Evolutionary conservation across 164 flowering plant species (phyloP), one percentile per base, ranked within the genome.

Genomic region (grape (Vitis vinifera)): DNA sequence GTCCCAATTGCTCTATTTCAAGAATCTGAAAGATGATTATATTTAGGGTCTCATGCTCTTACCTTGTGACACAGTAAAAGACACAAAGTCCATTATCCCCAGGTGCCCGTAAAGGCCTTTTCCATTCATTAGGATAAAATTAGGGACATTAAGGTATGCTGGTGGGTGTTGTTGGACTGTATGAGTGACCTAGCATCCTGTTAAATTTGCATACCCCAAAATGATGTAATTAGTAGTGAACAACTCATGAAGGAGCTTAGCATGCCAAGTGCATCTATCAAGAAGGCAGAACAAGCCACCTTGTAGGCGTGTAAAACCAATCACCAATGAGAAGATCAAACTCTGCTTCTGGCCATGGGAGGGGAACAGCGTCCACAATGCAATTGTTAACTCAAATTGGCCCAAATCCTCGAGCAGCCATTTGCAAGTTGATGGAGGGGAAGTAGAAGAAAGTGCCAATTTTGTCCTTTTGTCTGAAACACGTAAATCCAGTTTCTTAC

Each of bases 281-380:
- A 19, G 23, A 19, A 19, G 23, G 23, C 23, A 19, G 23, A 19
- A 19, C 23, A 19, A 19, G 23, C 23, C 23, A 19, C 23, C 77
- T 64, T 66, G 62, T 37, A 48, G 51, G 2, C 17, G 8, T 51
- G 30, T 48, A 19, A 73, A 80, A 80, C 85, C 88, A 82, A 27
- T 84, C 88, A 50, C 87, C 85, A 37, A 84, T 73, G 44, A 84
- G 67, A 9, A 82, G 63, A 47, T 62, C 69, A 62, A 65, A 66
- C 12, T 84, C 85, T 3, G 52, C 57, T 9, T 37, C 31, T 0
- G 88, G 88, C 1, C 11, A 16, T 2, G 68, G 58, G 37, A 77
- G 82, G 0, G 85, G 85, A 49, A 77, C 52, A 0, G 79, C 73
- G 8, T 72, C 56, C 29, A 51, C 2, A 5, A 51, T 44, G 9